A percentile compares a stretch with the other conserved stretches of the same genome.
These are phyloP conservation scores for Tuber indicum DNA, from an alignment of 495 filamentous ascomycete genomes.

Conservation along the genomic window DNA sequence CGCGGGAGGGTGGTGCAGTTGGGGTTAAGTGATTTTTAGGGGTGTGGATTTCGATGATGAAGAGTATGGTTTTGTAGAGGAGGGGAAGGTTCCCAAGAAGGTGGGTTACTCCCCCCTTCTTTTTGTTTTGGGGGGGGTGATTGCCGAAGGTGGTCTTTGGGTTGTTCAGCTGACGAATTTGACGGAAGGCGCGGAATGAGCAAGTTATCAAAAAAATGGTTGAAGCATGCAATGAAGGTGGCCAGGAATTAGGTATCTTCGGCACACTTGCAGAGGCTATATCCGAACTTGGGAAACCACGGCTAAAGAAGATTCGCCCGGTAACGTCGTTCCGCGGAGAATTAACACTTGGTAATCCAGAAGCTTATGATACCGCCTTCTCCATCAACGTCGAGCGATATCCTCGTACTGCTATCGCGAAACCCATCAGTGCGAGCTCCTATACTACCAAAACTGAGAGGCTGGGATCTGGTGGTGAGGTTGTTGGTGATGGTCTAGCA, in stretches of 20 bases:
- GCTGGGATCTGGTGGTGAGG: conserved; percentile 45
- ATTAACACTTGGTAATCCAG: conserved; percentile 71
- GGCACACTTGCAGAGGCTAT: conserved; percentile 83
- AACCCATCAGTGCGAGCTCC: conserved; percentile 64
- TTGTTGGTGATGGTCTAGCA: conserved; percentile 44
- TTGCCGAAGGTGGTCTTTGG: neutral
- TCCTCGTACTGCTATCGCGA: conserved; percentile 70
- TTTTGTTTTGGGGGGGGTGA: neutral
- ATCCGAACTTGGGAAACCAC: conserved; percentile 60
- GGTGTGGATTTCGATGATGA: conserved; percentile 92
- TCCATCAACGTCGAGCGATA: conserved; percentile 85
- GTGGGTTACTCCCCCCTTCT: conserved; percentile 39
- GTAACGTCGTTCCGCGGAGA: conserved; percentile 71
- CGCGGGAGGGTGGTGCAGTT: neutral
- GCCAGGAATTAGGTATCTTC: conserved; percentile 52
- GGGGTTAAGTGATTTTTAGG: conserved; percentile 45
- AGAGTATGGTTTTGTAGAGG: conserved; percentile 88
- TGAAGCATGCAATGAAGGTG: conserved; percentile 49
- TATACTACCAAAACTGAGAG: conserved; percentile 56
- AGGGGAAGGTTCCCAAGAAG: conserved; percentile 70
- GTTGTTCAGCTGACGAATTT: conserved; percentile 16
- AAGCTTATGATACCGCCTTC: conserved; percentile 67
- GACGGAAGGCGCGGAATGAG: conserved; percentile 54
- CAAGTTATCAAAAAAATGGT: conserved; percentile 55
- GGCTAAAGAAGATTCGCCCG: conserved; percentile 64